phyloP scores from a whole-genome alignment of 495 filamentous ascomycete species.

The Aspergillus sclerotioniger region DNA sequence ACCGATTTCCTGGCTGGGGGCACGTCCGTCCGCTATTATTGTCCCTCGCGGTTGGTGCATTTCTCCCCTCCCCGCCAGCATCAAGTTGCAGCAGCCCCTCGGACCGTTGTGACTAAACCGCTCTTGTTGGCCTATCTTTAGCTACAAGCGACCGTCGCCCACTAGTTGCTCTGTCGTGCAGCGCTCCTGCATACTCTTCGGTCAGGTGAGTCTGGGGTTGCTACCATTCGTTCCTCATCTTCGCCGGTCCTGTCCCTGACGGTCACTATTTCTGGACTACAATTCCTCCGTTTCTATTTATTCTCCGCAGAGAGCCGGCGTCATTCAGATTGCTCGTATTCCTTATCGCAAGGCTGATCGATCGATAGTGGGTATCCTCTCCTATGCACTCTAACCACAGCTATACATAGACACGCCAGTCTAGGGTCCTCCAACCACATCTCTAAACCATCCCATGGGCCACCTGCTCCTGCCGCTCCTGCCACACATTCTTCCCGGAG shows the following conservation, averaged over 20 bases:
- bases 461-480: constrained; percentile 89
- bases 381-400: not conserved
- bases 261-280: too few relatives aligned
- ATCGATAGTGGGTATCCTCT: not conserved
- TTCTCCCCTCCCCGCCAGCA: not conserved
- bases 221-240: not conserved
- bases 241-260: not conserved
- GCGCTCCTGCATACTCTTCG: constrained; percentile 10
- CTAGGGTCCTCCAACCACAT: not conserved
- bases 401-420: constrained; percentile 6
- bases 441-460: constrained; percentile 74
- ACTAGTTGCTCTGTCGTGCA: constrained; percentile 6
- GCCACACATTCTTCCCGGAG: constrained; percentile 96
- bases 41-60: too few relatives aligned
- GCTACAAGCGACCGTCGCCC: not conserved
- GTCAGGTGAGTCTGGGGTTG: constrained; percentile 15
- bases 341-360: too few relatives aligned
- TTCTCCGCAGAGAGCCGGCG: not conserved
- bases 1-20: not conserved
- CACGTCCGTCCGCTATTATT: not conserved
- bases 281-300: not conserved
- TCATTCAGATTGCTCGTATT: constrained; percentile 4
- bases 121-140: not conserved
- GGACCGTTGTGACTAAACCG: not conserved
- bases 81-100: not conserved